Percentiles rank a stretch among this genome's conserved stretches.
phyloP scores from a whole-genome alignment of 1,284 basidiomycete species.

The Leccinum pachyderme region DNA sequence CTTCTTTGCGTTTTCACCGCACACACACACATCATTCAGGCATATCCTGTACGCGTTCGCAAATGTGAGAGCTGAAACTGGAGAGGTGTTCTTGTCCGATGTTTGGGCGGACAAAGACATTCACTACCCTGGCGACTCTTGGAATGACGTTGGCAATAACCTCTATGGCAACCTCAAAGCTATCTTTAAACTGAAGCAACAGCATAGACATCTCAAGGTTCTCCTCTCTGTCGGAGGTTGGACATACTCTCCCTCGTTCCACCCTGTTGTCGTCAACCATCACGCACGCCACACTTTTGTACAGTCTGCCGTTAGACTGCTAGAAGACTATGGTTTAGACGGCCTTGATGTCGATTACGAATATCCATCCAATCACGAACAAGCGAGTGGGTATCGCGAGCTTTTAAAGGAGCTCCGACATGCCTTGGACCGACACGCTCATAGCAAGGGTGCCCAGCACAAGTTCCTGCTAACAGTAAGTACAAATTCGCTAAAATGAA shows the following conservation, averaged over 20 bases:
- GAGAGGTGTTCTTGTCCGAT: constrained; percentile 87
- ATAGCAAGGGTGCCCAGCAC: constrained; percentile 55
- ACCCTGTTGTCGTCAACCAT: constrained; percentile 69
- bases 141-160: constrained; percentile 84
- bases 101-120: constrained; percentile 93
- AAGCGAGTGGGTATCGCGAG: constrained; percentile 72
- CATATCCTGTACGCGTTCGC: constrained; percentile 90
- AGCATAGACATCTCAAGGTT: constrained; percentile 82
- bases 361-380: constrained; percentile 69
- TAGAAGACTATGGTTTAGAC: constrained; percentile 80
- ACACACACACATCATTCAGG: constrained; percentile 36
- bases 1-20: not conserved
- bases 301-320: constrained; percentile 67
- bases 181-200: constrained; percentile 86
- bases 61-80: constrained; percentile 77
- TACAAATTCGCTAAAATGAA: constrained; percentile 3
- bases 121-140: constrained; percentile 82
- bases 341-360: constrained; percentile 85
- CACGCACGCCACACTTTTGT: constrained; percentile 75
- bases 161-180: constrained; percentile 95
- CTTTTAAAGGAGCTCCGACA: constrained; percentile 69
- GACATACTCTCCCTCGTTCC: constrained; percentile 82
- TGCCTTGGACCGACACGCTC: constrained; percentile 67
- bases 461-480: constrained; percentile 75
- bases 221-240: constrained; percentile 89